These are phyloP conservation scores for Lasiodiplodia sp. DNA, from an alignment of 2,329 filamentous ascomycete species.

Conservation along the genomic window DNA sequence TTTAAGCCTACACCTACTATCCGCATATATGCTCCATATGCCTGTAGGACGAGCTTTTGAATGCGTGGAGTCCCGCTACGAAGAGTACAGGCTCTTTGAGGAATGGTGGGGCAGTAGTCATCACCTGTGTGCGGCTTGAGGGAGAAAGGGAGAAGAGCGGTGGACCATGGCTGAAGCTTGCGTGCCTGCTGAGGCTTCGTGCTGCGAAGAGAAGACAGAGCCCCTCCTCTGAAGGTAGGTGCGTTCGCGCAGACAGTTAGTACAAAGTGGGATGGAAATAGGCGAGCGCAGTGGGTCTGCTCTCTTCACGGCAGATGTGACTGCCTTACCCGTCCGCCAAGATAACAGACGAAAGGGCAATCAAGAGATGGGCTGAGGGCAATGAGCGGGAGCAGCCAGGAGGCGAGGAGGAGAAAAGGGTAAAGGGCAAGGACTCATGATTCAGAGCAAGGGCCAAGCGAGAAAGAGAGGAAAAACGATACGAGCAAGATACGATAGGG, in stretches of 20 bases:
- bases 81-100: background rate
- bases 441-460: background rate
- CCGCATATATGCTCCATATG: background rate
- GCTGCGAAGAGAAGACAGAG: background rate
- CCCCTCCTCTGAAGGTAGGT: background rate
- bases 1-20: background rate
- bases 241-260: background rate
- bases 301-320: background rate
- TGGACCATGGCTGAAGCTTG: background rate
- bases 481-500: background rate
- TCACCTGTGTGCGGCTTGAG: background rate
- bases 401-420: background rate
- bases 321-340: background rate
- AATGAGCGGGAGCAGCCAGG: background rate
- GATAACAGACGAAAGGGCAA: background rate
- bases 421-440: background rate
- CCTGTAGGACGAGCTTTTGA: background rate
- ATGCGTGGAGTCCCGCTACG: background rate
- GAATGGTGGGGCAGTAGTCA: background rate
- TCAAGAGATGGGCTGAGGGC: background rate
- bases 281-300: background rate
- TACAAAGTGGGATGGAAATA: background rate
- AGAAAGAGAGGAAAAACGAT: background rate
- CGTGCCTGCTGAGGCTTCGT: background rate
- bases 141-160: background rate